phyloP scores from a whole-genome alignment of 2,329 filamentous ascomycete genomes.

The Xylaria digitata region DNA sequence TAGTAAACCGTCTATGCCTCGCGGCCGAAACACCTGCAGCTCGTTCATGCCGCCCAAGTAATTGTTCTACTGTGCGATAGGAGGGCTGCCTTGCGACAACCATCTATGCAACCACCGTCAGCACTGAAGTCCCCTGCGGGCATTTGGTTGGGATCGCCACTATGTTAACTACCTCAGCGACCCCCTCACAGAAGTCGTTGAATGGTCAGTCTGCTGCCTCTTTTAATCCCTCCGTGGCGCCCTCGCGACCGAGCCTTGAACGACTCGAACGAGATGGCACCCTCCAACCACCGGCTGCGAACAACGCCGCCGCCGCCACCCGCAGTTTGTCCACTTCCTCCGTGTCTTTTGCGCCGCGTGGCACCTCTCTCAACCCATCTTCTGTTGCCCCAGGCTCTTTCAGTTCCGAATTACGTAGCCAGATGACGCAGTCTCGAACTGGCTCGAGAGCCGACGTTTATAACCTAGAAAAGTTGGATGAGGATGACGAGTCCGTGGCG shows the following conservation, averaged over 20 bases:
- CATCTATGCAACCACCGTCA: constrained; percentile 43
- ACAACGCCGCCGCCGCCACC: constrained; percentile 53
- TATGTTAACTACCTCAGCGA: constrained; percentile 66
- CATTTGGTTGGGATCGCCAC: constrained; percentile 50
- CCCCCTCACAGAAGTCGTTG: constrained; percentile 65
- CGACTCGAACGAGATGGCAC: constrained; percentile 59
- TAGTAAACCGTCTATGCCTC: constrained; percentile 15
- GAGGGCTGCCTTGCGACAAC: constrained; percentile 24
- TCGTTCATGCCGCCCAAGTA: constrained; percentile 23
- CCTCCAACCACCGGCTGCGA: constrained; percentile 59
- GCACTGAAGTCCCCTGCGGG: constrained; percentile 45
- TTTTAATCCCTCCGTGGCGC: constrained; percentile 52
- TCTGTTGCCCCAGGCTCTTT: constrained; percentile 84
- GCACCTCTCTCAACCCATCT: constrained; percentile 76
- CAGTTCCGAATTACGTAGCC: constrained; percentile 84
- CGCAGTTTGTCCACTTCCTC: constrained; percentile 64
- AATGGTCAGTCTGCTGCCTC: constrained; percentile 56
- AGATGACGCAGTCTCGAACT: constrained; percentile 72
- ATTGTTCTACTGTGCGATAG: constrained; percentile 21
- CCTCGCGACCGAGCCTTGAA: constrained; percentile 63
- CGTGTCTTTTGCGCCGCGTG: constrained; percentile 74
- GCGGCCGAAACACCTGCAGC: constrained; percentile 20
- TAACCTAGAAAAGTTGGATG: constrained; percentile 69
- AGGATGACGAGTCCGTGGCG: constrained; percentile 67
- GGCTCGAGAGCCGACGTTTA: constrained; percentile 67